These are phyloP conservation scores for Chrysochromulina parva DNA, from an alignment of 78 protist genomes.

Conservation along the genomic window DNA sequence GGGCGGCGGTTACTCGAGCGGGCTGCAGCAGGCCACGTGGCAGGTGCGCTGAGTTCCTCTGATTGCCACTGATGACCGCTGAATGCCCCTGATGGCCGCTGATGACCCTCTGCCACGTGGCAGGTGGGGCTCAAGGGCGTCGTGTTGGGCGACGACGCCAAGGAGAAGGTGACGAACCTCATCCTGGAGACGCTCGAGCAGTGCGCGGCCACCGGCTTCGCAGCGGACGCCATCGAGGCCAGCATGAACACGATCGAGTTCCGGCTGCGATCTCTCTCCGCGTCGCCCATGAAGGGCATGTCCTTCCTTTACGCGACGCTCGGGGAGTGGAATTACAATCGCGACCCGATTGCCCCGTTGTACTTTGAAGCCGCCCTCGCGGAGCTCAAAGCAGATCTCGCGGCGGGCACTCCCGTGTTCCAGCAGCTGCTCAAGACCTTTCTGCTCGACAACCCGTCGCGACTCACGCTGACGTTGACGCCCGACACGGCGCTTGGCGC, in stretches of 20 bases:
- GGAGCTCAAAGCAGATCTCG: not conserved
- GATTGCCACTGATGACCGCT: no score
- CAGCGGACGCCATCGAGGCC: not conserved
- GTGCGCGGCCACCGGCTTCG: not conserved
- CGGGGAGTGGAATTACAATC: not conserved
- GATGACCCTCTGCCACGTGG: no score
- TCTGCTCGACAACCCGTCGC: not conserved
- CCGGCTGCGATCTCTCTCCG: slow-evolving; percentile 36
- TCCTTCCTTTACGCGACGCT: not conserved
- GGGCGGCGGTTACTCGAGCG: not conserved
- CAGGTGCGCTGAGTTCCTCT: no score
- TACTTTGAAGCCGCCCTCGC: not conserved
- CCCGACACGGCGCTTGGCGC: not conserved
- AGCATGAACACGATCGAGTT: slow-evolving; percentile 45
- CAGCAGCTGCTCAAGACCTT: not conserved
- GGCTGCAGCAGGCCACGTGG: not conserved
- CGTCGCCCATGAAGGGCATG: slow-evolving; percentile 12
- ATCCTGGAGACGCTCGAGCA: not conserved
- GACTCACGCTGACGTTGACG: not conserved
- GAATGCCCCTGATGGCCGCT: no score
- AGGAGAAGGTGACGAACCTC: not conserved
- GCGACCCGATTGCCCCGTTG: not conserved
- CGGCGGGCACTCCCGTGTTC: not conserved
- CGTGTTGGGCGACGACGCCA: not conserved
- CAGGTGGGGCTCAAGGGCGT: not conserved